Base-by-base conservation (phyloP, 176 grass and related monocot species). In the Bolboschoenus planiculmis region DNA sequence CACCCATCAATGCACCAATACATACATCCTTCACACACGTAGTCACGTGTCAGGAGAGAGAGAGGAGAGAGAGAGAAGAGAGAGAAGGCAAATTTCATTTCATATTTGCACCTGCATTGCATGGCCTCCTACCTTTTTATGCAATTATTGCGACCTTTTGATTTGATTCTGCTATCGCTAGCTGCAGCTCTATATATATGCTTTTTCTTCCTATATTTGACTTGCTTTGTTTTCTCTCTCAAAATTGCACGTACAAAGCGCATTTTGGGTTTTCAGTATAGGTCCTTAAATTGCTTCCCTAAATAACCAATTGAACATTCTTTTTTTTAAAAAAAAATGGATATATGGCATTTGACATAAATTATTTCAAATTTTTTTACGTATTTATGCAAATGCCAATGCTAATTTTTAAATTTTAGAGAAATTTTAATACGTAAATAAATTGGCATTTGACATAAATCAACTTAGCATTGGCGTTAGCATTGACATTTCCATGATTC, bases 101-200 rank as follows among this genome's bases (percentile, higher is more conserved):
- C 44, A 53, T 33, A 77, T 50, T 77, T 30, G 80, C 80, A 82
- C 60, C 56, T 81, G 56, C 56, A 60, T 82, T 82, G 80, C 80
- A 82, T 65, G 80, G 80, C 58, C 56, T 82, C 8, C 3, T 53
- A 53, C 56, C 80, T 82, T 82, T 82, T 66, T n/a, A 61, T 46
- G 80, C 23, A 60, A 82, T 82, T 82, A 82, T 82, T 66, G 56
- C 58, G 16, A 31, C 54, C 80, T 82, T 82, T 66, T 82, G 11
- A 60, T 66, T 82, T 82, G 58, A 82, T 82, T 82, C 80, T 82
- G 56, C 60, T 10, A 33, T 15, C 46, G 56, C 60, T n/a, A 18
- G 13, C 70, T 47, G 42, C 68, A 46, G 20, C 72, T 77, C 46
- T 53, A 58, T n/a, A n/a, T n/a, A n/a, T n/a, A n/a, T 43, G 58